These are phyloP conservation scores for Apiospora koreana DNA, from an alignment of 2,329 filamentous ascomycete species.

Conservation along the genomic window DNA sequence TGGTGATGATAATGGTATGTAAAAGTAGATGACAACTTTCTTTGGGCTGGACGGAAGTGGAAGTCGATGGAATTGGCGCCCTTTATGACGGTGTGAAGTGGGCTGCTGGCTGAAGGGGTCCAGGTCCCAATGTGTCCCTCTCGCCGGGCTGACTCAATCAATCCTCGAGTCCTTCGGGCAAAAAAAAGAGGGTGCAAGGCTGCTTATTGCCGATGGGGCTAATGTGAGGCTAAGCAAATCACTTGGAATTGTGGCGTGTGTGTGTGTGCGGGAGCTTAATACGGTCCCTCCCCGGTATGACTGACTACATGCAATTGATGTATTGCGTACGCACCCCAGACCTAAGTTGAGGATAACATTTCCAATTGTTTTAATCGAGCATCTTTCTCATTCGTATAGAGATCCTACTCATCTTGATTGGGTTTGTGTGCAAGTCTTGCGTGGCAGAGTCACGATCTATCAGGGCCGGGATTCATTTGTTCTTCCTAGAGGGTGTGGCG, in stretches of 20 bases:
- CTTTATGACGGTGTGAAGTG: conserved; percentile 13
- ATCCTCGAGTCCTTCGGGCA: background rate
- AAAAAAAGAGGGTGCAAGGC: background rate
- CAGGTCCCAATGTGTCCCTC: background rate
- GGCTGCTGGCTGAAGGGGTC: background rate
- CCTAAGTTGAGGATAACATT: too few species aligned
- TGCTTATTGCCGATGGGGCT: conserved; percentile 5
- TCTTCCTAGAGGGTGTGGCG: background rate
- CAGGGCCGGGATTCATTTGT: too few species aligned
- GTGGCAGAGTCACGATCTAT: too few species aligned
- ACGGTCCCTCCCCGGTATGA: too few species aligned
- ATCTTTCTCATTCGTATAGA: too few species aligned
- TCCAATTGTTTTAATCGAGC: too few species aligned
- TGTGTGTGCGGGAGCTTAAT: too few species aligned
- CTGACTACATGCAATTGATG: too few species aligned
- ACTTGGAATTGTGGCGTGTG: too few species aligned
- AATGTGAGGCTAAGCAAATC: background rate
- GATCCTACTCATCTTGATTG: too few species aligned
- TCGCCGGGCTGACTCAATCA: conserved; percentile 5
- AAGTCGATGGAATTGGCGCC: conserved; percentile 12
- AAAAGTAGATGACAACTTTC: conserved; percentile 11
- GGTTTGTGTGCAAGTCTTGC: too few species aligned
- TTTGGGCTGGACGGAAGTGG: conserved; percentile 5
- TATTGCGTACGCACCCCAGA: too few species aligned
- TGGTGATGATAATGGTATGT: background rate